Conservation (phyloP, 495 filamentous ascomycete species). For the Aspergillus panamensis region DNA sequence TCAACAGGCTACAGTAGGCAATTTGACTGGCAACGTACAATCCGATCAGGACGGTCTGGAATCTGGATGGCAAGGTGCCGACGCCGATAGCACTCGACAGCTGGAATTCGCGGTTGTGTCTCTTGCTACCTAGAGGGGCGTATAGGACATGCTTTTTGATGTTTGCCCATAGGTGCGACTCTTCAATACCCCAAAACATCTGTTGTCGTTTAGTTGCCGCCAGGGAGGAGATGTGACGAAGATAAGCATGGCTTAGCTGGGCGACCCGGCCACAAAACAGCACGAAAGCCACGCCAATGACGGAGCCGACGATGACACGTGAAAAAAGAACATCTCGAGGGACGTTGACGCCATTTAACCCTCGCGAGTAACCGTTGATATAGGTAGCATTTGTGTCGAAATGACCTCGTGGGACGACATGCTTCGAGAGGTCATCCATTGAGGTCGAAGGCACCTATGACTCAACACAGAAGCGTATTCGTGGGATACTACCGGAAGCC, state of each 20-base stretch:
- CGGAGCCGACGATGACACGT: conserved; percentile 43
- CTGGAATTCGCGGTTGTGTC: conserved; percentile 86
- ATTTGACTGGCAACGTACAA: conserved; percentile 74
- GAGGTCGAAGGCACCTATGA: conserved; percentile 14
- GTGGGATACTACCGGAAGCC: not conserved
- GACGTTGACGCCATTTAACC: conserved; percentile 42
- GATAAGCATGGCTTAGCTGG: conserved; percentile 60
- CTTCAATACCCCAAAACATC: conserved; percentile 61
- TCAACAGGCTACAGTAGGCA: conserved; percentile 71
- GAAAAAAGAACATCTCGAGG: conserved; percentile 43
- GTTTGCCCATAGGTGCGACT: conserved; percentile 61
- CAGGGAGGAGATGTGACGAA: conserved; percentile 70
- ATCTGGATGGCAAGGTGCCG: conserved; percentile 82
- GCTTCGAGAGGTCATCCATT: conserved; percentile 36
- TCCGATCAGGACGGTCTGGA: conserved; percentile 73
- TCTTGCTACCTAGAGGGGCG: conserved; percentile 73
- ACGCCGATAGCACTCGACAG: conserved; percentile 83
- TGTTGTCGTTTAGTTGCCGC: conserved; percentile 47
- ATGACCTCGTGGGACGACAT: conserved; percentile 29
- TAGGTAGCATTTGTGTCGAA: conserved; percentile 41
- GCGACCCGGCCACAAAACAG: conserved; percentile 56
- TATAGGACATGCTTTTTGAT: conserved; percentile 81
- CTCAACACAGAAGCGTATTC: conserved; percentile 4
- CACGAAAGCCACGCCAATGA: conserved; percentile 47
- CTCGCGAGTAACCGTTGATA: conserved; percentile 44